Evolutionary conservation across 2,329 filamentous ascomycete genomes (phyloP), one percentile per base, ranked within the genome.

Genomic region (Chaetomium strumarium): DNA sequence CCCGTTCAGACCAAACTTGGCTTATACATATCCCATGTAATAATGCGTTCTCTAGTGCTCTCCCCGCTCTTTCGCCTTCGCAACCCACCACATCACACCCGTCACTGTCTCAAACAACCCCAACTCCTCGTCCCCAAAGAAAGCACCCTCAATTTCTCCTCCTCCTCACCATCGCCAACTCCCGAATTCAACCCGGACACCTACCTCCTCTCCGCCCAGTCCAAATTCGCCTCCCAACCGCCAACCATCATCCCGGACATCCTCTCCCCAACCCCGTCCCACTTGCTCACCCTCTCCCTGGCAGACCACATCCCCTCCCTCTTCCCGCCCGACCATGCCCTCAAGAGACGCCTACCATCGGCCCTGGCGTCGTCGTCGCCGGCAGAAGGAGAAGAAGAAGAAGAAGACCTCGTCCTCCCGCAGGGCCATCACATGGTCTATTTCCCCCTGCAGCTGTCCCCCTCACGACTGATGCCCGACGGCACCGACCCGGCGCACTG

Each of bases 361-460:
- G 4, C 13, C 36, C 40, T 29, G 19, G 24, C 40, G 20, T 17
- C 42, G 17, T 20, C 49, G 19, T 36, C 45, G n/a, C n/a, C n/a
- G n/a, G n/a, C n/a, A n/a, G n/a, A n/a, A n/a, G n/a, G n/a, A n/a
- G n/a, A n/a, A n/a, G n/a, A n/a, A n/a, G n/a, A n/a, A n/a, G n/a
- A n/a, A 45, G 11, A 5, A 6, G 36, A 46, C 41, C 12, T n/a
- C 5, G 42, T 66, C 3, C 70, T 86, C 7, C 83, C 85, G 0
- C 75, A 80, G 30, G 87, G 85, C 34, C 85, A 95, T 66, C 90
- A 96, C 67, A 76, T 96, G 34, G 82, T 92, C 58, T 95, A 95
- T 73, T 96, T 96, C 71, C 89, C 90, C 54, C 79, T 86, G 11
- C 79, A 83, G 57, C 73, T 85, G 16, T 74, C 79, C 1, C 72